Conservation (phyloP, 305 asterid species). For the Petunia hybrid region DNA sequence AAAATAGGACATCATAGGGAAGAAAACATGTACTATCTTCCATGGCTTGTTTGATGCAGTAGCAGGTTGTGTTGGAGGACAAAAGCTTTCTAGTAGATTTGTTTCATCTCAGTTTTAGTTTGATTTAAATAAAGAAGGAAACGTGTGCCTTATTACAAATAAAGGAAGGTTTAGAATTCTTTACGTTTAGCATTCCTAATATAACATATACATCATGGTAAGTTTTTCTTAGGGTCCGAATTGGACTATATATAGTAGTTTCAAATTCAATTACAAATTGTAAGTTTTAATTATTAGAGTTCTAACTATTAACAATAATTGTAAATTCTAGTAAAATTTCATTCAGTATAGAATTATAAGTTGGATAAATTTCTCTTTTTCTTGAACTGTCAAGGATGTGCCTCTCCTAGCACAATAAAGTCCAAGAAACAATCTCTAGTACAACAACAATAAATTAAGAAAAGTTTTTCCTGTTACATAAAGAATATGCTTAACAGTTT, state of each 20-base stretch:
- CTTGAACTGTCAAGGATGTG: background rate
- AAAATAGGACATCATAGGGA: background rate
- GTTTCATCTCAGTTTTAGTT: too few species aligned
- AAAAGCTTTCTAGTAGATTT: background rate
- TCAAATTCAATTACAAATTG: too few species aligned
- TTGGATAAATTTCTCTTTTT: slow-evolving; percentile 10
- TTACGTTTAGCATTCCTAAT: too few species aligned
- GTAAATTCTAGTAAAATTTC: too few species aligned
- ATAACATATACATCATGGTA: too few species aligned
- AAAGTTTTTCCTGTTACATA: slow-evolving; percentile 18
- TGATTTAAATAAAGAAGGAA: background rate
- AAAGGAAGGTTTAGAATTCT: background rate
- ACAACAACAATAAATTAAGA: slow-evolving; percentile 27
- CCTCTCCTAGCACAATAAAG: background rate
- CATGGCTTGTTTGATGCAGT: background rate
- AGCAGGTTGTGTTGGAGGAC: background rate
- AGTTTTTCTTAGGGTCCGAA: too few species aligned
- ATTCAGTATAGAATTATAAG: background rate
- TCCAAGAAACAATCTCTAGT: slow-evolving; percentile 13
- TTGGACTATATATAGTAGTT: too few species aligned
- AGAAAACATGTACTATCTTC: background rate
- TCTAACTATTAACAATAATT: too few species aligned
- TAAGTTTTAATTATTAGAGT: too few species aligned
- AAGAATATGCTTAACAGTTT: slow-evolving; percentile 18
- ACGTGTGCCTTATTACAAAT: background rate